Conservation (phyloP, 2,329 filamentous ascomycete genomes). For the Plenodomus lindquistii region DNA sequence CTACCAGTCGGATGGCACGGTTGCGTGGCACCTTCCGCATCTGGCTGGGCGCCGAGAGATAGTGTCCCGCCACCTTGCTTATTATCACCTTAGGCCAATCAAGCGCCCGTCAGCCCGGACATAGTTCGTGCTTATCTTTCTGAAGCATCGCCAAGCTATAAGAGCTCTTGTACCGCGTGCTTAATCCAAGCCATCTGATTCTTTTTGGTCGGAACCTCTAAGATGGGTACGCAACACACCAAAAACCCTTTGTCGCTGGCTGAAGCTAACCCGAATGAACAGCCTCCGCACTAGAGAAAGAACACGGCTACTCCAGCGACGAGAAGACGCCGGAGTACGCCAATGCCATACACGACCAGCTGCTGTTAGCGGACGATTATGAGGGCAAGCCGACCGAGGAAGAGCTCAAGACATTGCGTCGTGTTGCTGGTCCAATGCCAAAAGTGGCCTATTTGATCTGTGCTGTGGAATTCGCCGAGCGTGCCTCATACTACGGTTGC, state of each 20-base stretch:
- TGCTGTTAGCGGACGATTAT: slow-evolving; percentile 1
- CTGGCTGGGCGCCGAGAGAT: neutral
- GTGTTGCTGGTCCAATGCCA: slow-evolving; percentile 2
- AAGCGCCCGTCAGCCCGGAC: neutral
- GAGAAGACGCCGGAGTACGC: slow-evolving; percentile 2
- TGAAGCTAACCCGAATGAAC: neutral
- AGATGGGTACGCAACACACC: neutral
- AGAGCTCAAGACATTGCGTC: slow-evolving; percentile 1
- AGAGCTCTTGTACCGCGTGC: neutral
- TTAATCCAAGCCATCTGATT: neutral
- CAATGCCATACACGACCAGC: neutral
- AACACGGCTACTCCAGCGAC: neutral
- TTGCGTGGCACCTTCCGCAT: neutral
- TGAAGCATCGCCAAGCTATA: neutral
- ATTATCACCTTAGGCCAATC: neutral
- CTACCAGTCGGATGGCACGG: neutral
- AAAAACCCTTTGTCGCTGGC: neutral
- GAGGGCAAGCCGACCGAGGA: slow-evolving; percentile 3
- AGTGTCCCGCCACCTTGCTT: neutral
- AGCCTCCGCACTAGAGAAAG: neutral
- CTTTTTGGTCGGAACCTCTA: neutral
- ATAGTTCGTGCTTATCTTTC: neutral
- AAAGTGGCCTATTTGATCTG: slow-evolving; percentile 1
- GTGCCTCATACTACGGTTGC: slow-evolving; percentile 3
- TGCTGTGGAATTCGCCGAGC: slow-evolving; percentile 2